Evolutionary conservation across 495 filamentous ascomycete genomes (phyloP), one percentile per base, ranked within the genome.

Genomic region (Jackrogersella minutella): DNA sequence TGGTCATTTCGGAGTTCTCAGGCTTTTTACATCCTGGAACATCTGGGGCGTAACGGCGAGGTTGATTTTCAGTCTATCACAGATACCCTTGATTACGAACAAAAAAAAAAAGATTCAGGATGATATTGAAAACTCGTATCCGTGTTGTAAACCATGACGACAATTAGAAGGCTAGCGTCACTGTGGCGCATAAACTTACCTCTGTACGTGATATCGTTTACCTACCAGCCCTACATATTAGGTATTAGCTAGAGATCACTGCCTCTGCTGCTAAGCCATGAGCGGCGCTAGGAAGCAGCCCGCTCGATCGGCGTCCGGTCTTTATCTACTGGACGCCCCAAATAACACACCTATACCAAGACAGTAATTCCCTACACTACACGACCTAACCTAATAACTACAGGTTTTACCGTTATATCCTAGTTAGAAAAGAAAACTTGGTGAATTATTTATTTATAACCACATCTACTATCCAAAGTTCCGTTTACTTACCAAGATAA

Each of bases 81-180:
- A 60, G 63, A 66, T 66, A 66, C 63, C 56, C 56, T 43, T 58
- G 39, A 40, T 30, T 60, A 36, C 47, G 19, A 54, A 34, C 2
- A 26, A 65, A 11, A 17, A 30, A 7, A 39, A 19, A 11, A 47
- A 17, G 9, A 51, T n/a, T n/a, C n/a, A n/a, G n/a, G n/a, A n/a
- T n/a, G n/a, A n/a, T n/a, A n/a, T n/a, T n/a, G n/a, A n/a, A n/a
- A n/a, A n/a, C n/a, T n/a, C n/a, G n/a, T n/a, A n/a, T n/a, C n/a
- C n/a, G n/a, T n/a, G n/a, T n/a, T n/a, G n/a, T n/a, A n/a, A n/a
- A n/a, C n/a, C n/a, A n/a, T n/a, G n/a, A n/a, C n/a, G n/a, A n/a
- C n/a, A n/a, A n/a, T n/a, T n/a, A n/a, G n/a, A n/a, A n/a, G n/a
- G n/a, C n/a, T n/a, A n/a, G n/a, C n/a, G n/a, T n/a, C n/a, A n/a